Conservation (phyloP, 768 basidiomycete genomes). For the Suillus lakei region DNA sequence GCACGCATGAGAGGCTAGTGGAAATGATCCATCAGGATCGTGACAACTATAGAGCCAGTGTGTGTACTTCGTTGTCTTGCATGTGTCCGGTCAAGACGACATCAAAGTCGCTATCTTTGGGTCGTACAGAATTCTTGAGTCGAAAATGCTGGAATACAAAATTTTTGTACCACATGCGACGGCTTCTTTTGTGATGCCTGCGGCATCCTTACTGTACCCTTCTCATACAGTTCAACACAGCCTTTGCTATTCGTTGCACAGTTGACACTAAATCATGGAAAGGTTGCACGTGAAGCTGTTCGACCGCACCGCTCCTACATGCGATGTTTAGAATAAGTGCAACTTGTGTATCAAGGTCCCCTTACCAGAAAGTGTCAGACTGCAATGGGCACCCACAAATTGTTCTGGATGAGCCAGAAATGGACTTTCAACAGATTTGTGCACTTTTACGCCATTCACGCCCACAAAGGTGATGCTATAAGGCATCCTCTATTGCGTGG, state of each 20-base stretch:
- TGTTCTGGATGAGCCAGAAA: slow-evolving; percentile 99
- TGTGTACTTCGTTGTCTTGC: slow-evolving; percentile 95
- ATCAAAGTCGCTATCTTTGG: slow-evolving; percentile 89
- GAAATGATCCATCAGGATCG: slow-evolving; percentile 14
- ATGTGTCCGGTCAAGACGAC: slow-evolving; percentile 97
- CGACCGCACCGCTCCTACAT: slow-evolving; percentile 90
- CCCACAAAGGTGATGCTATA: slow-evolving; percentile 97
- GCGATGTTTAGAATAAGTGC: slow-evolving; percentile 4
- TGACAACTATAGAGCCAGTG: background rate
- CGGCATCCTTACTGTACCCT: slow-evolving; percentile 99
- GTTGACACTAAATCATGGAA: slow-evolving; percentile 77
- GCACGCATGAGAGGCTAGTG: slow-evolving; percentile 95
- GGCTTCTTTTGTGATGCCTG: slow-evolving; percentile 95
- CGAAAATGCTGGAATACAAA: slow-evolving; percentile 11
- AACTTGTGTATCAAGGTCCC: slow-evolving; percentile 9
- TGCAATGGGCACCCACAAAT: slow-evolving; percentile 90
- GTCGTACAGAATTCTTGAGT: slow-evolving; percentile 44
- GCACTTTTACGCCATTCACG: slow-evolving; percentile 97
- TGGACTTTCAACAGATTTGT: slow-evolving; percentile 98
- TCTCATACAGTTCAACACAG: slow-evolving; percentile 91
- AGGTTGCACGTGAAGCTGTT: slow-evolving; percentile 97
- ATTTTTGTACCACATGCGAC: slow-evolving; percentile 75
- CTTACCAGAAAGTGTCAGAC: slow-evolving; percentile 96
- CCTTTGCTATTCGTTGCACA: slow-evolving; percentile 71
- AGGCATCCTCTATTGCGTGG: slow-evolving; percentile 79